phyloP scores from a whole-genome alignment of 1,139 yeast genomes.

The Komagataea norvegica region DNA sequence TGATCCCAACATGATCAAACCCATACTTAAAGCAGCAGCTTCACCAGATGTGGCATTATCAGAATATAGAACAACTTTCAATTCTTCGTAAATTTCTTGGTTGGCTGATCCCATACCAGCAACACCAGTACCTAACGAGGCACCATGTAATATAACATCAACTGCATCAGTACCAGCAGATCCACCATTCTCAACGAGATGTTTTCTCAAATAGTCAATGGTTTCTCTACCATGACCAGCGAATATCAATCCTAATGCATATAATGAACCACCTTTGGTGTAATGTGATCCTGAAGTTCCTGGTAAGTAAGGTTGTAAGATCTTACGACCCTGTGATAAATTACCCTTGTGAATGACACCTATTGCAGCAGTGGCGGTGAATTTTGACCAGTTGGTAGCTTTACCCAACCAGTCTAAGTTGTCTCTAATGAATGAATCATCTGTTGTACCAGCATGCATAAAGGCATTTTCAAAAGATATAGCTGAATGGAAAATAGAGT shows the following conservation, averaged over 20 bases:
- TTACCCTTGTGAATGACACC: constrained; percentile 98
- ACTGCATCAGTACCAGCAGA: constrained; percentile 68
- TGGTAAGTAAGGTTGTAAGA: constrained; percentile 88
- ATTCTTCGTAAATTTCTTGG: constrained; percentile 70
- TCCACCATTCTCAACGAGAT: constrained; percentile 63
- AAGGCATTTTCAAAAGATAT: constrained; percentile 93
- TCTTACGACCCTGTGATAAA: constrained; percentile 81
- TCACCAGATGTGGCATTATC: constrained; percentile 95
- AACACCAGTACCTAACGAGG: constrained; percentile 91
- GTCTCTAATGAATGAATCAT: constrained; percentile 85
- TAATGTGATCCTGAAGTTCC: constrained; percentile 75
- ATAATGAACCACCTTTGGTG: constrained; percentile 93
- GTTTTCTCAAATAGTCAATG: constrained; percentile 70
- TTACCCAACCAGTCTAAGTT: constrained; percentile 95
- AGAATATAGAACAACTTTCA: constrained; percentile 78
- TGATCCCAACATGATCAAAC: constrained; percentile 93
- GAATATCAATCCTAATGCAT: constrained; percentile 88
- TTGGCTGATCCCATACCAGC: constrained; percentile 94
- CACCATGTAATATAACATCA: constrained; percentile 92
- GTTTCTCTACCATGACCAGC: constrained; percentile 96
- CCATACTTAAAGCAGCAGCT: constrained; percentile 97
- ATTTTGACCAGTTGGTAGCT: constrained; percentile 97
- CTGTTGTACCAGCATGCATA: constrained; percentile 95
- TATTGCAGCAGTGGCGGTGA: constrained; percentile 95
- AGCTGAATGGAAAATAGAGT: constrained; percentile 92